phyloP scores from a whole-genome alignment of 2,329 filamentous ascomycete species.

The Elsinoe perseae region DNA sequence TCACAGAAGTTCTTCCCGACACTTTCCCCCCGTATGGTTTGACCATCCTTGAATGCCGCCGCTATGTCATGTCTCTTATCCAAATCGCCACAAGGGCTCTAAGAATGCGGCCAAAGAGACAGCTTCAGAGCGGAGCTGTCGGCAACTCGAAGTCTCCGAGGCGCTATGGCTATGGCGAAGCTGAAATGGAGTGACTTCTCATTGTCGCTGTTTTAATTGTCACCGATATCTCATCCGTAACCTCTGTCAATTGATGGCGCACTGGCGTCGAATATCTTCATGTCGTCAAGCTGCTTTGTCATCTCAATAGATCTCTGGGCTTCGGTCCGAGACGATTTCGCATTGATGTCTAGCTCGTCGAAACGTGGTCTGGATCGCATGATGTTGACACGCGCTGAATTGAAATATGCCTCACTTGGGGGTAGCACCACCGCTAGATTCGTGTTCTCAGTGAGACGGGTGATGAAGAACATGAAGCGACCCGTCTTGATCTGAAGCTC shows the following conservation, averaged over 20 bases:
- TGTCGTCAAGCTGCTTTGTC: not conserved
- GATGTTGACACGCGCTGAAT: conserved; percentile 82
- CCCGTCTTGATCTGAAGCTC: conserved; percentile 73
- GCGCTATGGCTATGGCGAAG: no score
- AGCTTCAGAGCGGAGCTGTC: no score
- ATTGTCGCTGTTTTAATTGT: no score
- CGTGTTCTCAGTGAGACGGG: conserved; percentile 94
- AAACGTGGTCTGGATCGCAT: conserved; percentile 80
- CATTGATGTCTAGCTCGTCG: conserved; percentile 47
- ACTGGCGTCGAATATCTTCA: not conserved
- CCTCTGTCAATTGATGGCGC: not conserved
- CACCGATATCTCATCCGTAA: not conserved
- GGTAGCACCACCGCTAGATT: conserved; percentile 90
- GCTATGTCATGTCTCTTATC: no score
- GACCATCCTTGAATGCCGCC: no score
- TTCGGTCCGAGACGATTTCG: conserved; percentile 10
- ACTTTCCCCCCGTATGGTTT: no score
- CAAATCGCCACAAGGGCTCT: no score
- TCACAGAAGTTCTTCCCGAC: no score
- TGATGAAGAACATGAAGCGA: conserved; percentile 86
- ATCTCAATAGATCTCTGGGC: not conserved
- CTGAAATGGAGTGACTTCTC: no score
- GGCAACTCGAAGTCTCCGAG: no score
- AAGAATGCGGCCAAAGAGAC: no score
- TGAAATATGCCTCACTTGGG: conserved; percentile 84